Percentiles rank a stretch among this genome's conserved stretches.
phyloP scores from a whole-genome alignment of 192 early-diverging fungal species.

The Geranomyces variabilis region DNA sequence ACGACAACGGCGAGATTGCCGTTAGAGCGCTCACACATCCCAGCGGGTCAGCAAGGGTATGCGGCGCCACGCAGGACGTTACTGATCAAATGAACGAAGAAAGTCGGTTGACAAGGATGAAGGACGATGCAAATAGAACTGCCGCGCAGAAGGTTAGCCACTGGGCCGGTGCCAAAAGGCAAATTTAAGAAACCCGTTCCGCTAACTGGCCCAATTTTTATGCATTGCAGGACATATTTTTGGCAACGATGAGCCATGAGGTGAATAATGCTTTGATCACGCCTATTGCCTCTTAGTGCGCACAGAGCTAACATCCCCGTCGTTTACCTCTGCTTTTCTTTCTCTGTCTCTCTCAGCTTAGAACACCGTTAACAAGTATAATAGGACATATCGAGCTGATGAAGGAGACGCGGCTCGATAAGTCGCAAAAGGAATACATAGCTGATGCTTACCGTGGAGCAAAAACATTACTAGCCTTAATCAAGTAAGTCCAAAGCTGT shows the following conservation, averaged over 20 bases:
- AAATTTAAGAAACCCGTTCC: background rate
- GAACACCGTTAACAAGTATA: slow-evolving; percentile 39
- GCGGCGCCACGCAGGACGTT: slow-evolving; percentile 32
- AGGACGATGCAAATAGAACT: slow-evolving; percentile 25
- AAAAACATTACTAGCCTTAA: slow-evolving; percentile 24
- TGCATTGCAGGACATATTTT: slow-evolving; percentile 21
- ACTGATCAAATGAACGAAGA: slow-evolving; percentile 1
- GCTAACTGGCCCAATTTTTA: too few relatives aligned
- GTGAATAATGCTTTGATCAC: background rate
- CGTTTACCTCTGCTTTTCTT: background rate
- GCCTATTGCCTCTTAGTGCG: background rate
- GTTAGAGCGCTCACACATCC: background rate
- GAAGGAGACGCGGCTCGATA: slow-evolving; percentile 27
- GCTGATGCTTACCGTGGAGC: slow-evolving; percentile 8
- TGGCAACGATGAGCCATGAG: slow-evolving; percentile 28
- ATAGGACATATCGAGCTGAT: slow-evolving; percentile 33
- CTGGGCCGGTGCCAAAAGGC: background rate
- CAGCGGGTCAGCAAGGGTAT: background rate
- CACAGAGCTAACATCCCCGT: background rate
- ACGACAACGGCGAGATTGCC: too few relatives aligned
- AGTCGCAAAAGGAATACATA: slow-evolving; percentile 31
- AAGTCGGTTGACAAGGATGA: slow-evolving; percentile 11
- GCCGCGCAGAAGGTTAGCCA: slow-evolving; percentile 14
- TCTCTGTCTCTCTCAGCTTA: slow-evolving; percentile 11
- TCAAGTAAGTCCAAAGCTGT: slow-evolving; percentile 40